Percentiles rank a stretch among this genome's conserved stretches.
Conservation (phyloP, 306 rosid genomes). For the Prunus padus region DNA sequence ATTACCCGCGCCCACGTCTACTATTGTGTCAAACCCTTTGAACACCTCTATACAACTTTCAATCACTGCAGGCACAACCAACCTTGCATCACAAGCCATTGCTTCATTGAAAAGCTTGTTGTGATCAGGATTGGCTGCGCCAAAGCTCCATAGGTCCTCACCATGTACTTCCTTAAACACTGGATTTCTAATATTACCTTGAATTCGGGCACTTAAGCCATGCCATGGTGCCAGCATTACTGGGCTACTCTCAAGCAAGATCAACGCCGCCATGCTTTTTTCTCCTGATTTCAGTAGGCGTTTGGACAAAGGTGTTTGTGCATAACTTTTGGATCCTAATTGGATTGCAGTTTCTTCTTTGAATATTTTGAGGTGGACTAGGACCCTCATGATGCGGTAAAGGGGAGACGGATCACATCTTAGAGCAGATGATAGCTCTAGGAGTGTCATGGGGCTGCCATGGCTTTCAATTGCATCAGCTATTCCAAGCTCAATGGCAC, state of each 20-base stretch:
- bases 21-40: slow-evolving; percentile 45
- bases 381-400: slow-evolving; percentile 52
- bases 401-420: slow-evolving; percentile 31
- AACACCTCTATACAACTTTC: slow-evolving; percentile 40
- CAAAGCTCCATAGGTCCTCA: slow-evolving; percentile 50
- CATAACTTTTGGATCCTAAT: background rate
- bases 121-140: slow-evolving; percentile 28
- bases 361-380: slow-evolving; percentile 42
- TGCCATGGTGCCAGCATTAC: slow-evolving; percentile 41
- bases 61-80: slow-evolving; percentile 30
- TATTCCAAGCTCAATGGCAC: slow-evolving; percentile 66
- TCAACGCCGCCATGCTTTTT: slow-evolving; percentile 24
- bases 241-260: slow-evolving; percentile 28
- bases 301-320: slow-evolving; percentile 35
- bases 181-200: background rate
- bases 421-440: slow-evolving; percentile 43
- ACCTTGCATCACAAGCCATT: slow-evolving; percentile 54
- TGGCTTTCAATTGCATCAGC: slow-evolving; percentile 58
- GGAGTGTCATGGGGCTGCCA: slow-evolving; percentile 47
- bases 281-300: slow-evolving; percentile 18
- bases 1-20: slow-evolving; percentile 80
- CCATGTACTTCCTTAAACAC: slow-evolving; percentile 49
- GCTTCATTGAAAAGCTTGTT: slow-evolving; percentile 54
- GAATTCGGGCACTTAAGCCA: slow-evolving; percentile 20
- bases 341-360: slow-evolving; percentile 10